Percentiles rank a stretch among this genome's conserved stretches.
Conservation (phyloP, 345 rosid species). For the Pseudoturritis turrita region DNA sequence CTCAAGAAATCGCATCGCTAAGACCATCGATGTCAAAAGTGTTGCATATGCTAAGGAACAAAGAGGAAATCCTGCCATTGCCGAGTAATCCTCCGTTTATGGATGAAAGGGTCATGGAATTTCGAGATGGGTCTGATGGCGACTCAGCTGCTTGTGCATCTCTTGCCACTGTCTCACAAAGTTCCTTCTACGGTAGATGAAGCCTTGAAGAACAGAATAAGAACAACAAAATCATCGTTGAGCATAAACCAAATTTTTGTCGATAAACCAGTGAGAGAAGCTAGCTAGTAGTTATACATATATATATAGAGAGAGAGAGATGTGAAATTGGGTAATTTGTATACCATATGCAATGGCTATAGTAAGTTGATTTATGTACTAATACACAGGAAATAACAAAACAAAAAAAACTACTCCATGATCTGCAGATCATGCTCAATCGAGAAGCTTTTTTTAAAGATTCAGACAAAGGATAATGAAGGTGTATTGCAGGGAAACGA, state of each 20-base stretch:
- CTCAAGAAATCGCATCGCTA: slow-evolving; percentile 67
- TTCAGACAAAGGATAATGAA: neutral
- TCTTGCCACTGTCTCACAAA: slow-evolving; percentile 48
- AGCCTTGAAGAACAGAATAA: neutral
- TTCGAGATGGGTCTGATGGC: slow-evolving; percentile 48
- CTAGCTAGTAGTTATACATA: neutral
- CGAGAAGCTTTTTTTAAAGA: neutral
- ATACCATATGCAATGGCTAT: neutral
- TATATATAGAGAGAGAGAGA: neutral
- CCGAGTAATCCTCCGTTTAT: slow-evolving; percentile 84
- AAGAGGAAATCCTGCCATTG: slow-evolving; percentile 55
- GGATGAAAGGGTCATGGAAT: slow-evolving; percentile 81
- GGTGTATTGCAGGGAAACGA: neutral
- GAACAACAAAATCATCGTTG: neutral
- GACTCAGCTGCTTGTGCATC: slow-evolving; percentile 48
- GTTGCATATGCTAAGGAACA: slow-evolving; percentile 66
- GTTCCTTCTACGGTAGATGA: slow-evolving; percentile 81
- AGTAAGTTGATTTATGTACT: slow-evolving; percentile 28
- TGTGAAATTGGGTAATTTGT: neutral
- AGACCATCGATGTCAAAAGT: slow-evolving; percentile 78
- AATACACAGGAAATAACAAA: neutral
- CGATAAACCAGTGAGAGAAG: neutral
- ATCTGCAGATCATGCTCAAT: neutral
- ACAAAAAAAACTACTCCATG: neutral
- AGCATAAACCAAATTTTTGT: slow-evolving; percentile 1